These are phyloP conservation scores for Kodamaea laetipori DNA, from an alignment of 805 yeast species.

Conservation along the genomic window DNA sequence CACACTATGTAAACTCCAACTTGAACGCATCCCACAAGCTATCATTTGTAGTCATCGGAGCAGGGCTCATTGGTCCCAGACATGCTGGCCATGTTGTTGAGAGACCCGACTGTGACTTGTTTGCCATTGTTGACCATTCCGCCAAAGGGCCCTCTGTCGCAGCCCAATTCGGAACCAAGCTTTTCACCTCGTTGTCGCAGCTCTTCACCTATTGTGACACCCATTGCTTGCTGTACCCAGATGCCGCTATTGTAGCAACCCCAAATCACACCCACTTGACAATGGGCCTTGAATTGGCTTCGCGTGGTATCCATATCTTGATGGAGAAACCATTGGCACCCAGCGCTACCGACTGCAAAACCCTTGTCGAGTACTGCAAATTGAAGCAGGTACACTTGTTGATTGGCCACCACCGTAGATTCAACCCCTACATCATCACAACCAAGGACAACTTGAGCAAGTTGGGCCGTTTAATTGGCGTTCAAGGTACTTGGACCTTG, in stretches of 20 bases:
- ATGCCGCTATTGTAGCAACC: constrained; percentile 43
- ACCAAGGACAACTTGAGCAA: constrained; percentile 30
- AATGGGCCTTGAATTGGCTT: constrained; percentile 33
- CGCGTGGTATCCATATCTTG: constrained; percentile 35
- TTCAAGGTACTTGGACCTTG: constrained; percentile 44
- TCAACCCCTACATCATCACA: constrained; percentile 41
- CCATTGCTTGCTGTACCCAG: constrained; percentile 25
- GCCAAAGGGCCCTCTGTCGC: constrained; percentile 36
- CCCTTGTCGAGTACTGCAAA: constrained; percentile 27
- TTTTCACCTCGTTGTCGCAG: constrained; percentile 28
- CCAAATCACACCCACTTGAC: constrained; percentile 43
- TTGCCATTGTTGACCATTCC: constrained; percentile 40
- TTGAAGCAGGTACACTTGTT: constrained; percentile 29
- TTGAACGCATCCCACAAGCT: constrained; percentile 11
- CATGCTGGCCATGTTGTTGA: constrained; percentile 37
- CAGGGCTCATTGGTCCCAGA: constrained; percentile 45
- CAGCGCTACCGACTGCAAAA: constrained; percentile 31
- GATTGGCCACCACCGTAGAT: constrained; percentile 44
- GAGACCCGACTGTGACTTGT: constrained; percentile 27
- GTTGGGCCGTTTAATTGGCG: constrained; percentile 36
- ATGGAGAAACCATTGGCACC: constrained; percentile 42
- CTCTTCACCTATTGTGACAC: constrained; percentile 28
- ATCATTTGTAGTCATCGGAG: constrained; percentile 36
- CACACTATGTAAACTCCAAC: constrained; percentile 11
- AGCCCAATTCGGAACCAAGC: constrained; percentile 23